These are phyloP conservation scores for Mrakia frigida DNA, from an alignment of 768 basidiomycete species.

Conservation along the genomic window DNA sequence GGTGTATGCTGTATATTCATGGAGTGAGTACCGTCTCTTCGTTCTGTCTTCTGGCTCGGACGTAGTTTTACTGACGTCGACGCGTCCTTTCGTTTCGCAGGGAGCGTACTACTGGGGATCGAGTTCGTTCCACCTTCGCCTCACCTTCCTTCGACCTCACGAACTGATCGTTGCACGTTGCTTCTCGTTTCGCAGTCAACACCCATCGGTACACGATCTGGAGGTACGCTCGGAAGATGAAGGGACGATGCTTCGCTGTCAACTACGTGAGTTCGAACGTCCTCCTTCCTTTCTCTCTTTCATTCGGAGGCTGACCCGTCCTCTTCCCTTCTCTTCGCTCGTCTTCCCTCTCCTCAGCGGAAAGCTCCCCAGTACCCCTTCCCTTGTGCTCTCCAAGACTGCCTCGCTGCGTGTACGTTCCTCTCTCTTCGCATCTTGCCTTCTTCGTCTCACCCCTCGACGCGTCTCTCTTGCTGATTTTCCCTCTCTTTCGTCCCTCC, in stretches of 20 bases:
- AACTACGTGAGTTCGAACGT: constrained; percentile 10
- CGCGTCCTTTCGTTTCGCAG: constrained; percentile 40
- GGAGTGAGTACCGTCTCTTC: constrained; percentile 35
- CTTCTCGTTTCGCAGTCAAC: constrained; percentile 38
- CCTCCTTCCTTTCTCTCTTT: not conserved
- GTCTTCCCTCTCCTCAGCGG: constrained; percentile 34
- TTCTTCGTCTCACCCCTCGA: not conserved
- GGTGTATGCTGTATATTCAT: constrained; percentile 45
- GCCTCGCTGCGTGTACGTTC: constrained; percentile 23
- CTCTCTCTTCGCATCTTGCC: not conserved
- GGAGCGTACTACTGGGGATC: constrained; percentile 25
- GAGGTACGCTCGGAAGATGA: constrained; percentile 45
- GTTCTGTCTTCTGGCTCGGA: not conserved
- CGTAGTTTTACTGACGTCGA: constrained; percentile 35
- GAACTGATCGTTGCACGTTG: not conserved
- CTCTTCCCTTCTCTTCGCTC: not conserved
- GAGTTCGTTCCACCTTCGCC: not conserved
- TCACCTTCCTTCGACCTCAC: not conserved
- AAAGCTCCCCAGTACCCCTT: constrained; percentile 44
- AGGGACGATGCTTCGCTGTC: constrained; percentile 43
- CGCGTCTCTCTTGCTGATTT: not conserved
- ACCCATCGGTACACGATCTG: constrained; percentile 46
- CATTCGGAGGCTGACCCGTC: not conserved
- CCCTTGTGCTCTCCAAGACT: constrained; percentile 36
- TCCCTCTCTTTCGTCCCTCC: not conserved